phyloP scores from a whole-genome alignment of 176 grass and related monocot genomes.

The Hsuehochloa calcarea region DNA sequence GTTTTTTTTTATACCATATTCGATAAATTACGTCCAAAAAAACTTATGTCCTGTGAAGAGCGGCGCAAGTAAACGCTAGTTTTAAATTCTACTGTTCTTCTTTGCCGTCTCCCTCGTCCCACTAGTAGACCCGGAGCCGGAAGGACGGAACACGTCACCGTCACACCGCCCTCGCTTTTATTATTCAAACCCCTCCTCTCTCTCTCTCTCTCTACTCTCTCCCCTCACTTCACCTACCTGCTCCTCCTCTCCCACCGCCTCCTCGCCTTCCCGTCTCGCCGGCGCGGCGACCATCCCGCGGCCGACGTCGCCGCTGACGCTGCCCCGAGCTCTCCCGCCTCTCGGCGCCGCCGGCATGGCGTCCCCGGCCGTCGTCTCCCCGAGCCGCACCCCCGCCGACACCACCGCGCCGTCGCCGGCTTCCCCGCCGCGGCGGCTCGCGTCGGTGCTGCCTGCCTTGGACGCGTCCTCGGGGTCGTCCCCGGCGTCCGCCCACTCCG shows the following conservation, averaged over 20 bases:
- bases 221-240: slow-evolving; percentile 36
- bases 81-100: not conserved
- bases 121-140: not conserved
- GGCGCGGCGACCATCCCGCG: not conserved
- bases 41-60: not conserved
- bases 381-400: not conserved
- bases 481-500: slow-evolving; percentile 37
- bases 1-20: no score
- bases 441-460: slow-evolving; percentile 23
- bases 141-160: slow-evolving; percentile 35
- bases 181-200: slow-evolving; percentile 41
- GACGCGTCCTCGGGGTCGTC: slow-evolving; percentile 25
- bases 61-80: not conserved
- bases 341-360: slow-evolving; percentile 12
- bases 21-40: not conserved
- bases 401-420: slow-evolving; percentile 37
- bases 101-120: not conserved
- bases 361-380: slow-evolving; percentile 19
- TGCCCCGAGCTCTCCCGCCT: no score
- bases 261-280: not conserved
- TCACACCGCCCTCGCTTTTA: slow-evolving; percentile 25
- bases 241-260: slow-evolving; percentile 18
- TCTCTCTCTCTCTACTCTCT: not conserved
- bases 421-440: slow-evolving; percentile 45
- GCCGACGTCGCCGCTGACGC: not conserved